Evolutionary conservation across 441 rosid genomes (phyloP).

Genomic region (Jatropha podagrica): DNA sequence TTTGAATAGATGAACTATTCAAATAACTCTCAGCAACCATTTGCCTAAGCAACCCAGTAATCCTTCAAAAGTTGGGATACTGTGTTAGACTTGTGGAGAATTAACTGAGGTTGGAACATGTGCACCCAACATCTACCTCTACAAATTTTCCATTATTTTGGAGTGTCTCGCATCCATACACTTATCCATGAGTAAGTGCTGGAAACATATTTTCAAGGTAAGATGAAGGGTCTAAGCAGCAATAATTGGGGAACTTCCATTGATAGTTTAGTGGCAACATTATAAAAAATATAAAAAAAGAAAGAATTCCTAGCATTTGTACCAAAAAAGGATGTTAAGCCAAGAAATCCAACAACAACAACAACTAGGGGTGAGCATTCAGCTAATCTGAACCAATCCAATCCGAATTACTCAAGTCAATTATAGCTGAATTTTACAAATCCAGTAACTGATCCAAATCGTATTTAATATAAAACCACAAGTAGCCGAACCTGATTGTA

Average conservation of each 20-base stretch:
- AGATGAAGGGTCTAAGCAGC: background rate
- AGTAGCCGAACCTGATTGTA: no score
- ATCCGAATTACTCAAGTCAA: no score
- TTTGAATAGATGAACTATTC: background rate
- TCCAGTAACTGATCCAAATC: no score
- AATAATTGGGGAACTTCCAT: background rate
- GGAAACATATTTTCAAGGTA: background rate
- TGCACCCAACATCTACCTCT: background rate
- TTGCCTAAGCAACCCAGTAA: background rate
- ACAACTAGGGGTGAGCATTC: no score
- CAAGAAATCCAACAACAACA: no score
- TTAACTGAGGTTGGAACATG: background rate
- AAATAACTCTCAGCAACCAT: background rate
- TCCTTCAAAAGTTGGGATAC: background rate
- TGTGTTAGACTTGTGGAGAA: background rate
- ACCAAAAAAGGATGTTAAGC: background rate
- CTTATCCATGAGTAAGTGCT: background rate
- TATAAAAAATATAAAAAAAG: background rate
- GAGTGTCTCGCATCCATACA: background rate
- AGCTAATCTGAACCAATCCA: no score
- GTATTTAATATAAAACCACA: no score
- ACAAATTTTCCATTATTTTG: conserved; percentile 5
- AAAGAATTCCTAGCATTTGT: background rate
- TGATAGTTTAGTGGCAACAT: background rate
- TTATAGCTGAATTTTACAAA: no score